A percentile compares a stretch with the other conserved stretches of the same genome.
phyloP scores from a whole-genome alignment of 805 yeast genomes.

The Lipomyces sp. region DNA sequence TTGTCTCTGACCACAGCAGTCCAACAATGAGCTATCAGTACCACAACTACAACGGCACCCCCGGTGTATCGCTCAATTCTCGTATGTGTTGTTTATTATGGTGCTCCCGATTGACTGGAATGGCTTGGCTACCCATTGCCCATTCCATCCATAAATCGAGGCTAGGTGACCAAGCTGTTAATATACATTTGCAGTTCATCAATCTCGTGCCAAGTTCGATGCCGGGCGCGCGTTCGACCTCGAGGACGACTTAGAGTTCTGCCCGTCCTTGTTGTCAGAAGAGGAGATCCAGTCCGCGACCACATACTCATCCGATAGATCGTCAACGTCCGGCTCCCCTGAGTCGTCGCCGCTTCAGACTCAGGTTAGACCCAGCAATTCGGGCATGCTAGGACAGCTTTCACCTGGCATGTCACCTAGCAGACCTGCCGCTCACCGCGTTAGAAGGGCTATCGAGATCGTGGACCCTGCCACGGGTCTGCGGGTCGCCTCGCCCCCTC shows the following conservation, averaged over 20 bases:
- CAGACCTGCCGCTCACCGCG: constrained; percentile 24
- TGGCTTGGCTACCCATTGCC: background rate
- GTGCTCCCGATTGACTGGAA: background rate
- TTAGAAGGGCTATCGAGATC: constrained; percentile 50
- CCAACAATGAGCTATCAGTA: constrained; percentile 29
- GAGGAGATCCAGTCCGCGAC: constrained; percentile 35
- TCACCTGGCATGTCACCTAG: constrained; percentile 32
- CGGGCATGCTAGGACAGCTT: constrained; percentile 27
- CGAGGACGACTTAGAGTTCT: constrained; percentile 75
- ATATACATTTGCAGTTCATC: constrained; percentile 22
- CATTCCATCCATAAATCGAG: background rate
- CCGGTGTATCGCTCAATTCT: constrained; percentile 8
- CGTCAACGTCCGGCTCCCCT: constrained; percentile 38
- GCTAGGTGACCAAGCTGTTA: background rate
- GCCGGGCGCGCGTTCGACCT: constrained; percentile 70
- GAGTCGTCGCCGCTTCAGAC: constrained; percentile 38
- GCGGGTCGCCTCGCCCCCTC: constrained; percentile 53
- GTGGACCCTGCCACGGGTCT: constrained; percentile 61
- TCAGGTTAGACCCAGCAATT: constrained; percentile 28
- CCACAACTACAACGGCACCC: constrained; percentile 21
- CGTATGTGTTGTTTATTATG: constrained; percentile 15
- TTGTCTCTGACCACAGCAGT: background rate
- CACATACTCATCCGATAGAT: constrained; percentile 35
- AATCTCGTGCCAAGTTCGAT: constrained; percentile 51
- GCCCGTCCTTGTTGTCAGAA: constrained; percentile 51